Evolutionary conservation across 805 yeast species (phyloP), one percentile per base, ranked within the genome.

Genomic region (Kluyveromyces starmeri): DNA sequence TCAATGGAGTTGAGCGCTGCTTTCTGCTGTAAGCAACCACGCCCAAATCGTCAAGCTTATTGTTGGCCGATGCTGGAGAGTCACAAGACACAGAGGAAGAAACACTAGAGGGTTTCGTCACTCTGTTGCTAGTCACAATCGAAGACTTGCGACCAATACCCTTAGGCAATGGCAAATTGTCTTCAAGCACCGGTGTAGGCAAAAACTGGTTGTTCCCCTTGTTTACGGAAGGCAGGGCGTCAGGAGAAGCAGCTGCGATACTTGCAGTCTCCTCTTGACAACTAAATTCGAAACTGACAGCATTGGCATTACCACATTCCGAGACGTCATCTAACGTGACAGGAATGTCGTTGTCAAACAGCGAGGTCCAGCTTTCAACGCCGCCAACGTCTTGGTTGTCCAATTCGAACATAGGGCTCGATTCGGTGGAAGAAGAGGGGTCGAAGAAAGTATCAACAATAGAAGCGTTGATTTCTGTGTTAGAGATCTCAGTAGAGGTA

Each of bases 21-120:
- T 85, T 86, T 58, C 86, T 75, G 47, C 77, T 73, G 67, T 83
- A 84, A 30, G 80, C 62, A 33, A 82, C 75, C 50, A 79, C 71
- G 24, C 95, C 95, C 35, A 82, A 65, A 44, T 73, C 77, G 58
- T 85, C 95, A 40, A 68, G 61, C 51, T 70, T 73, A 14, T 48
- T 35, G 9, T 42, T 32, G 6, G 7, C 26, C 11, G 26, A 6
- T 7, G 26, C 11, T 6, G 26, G n/a, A 7, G 26, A 23, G 5
- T 12, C 14, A 23, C 27, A 29, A 26, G 30, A 28, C 10, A 26
- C 28, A 7, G 11, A 25, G n/a, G 20, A 19, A n/a, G 14, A 28
- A 27, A n/a, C 18, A 19, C 25, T 29, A 11, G 33, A 23, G 12
- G 48, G 39, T 15, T 47, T 58, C 16, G 51, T 45, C 8, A 47